Evolutionary conservation across 2,329 filamentous ascomycete genomes (phyloP), one percentile per base, ranked within the genome.

Genomic region (Orbilia brochopaga): DNA sequence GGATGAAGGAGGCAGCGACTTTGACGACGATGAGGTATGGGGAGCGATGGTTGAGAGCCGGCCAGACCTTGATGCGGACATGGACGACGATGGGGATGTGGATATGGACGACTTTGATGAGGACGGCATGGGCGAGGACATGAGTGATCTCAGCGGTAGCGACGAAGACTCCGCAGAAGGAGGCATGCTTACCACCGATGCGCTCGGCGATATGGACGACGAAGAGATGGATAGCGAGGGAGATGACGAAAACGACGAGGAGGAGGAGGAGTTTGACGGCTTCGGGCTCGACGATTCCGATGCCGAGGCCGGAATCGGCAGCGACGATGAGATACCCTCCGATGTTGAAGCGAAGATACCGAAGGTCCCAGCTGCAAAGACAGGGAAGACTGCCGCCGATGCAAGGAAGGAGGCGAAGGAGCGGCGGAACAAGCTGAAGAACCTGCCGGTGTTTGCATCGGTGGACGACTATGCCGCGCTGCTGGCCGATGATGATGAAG

Each of bases 401-500:
- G 32, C 53, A 1, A 73, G 62, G 54, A 56, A 72, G 21, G 66
- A 64, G 75, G 77, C 78, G 79, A 84, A 83, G 76, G 84, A 86
- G 78, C 90, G 90, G 81, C 88, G 85, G 81, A 91, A 88, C 84
- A 91, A 91, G 82, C 83, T 97, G 79, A 96, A 92, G 85, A 87
- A 87, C 74, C 82, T 99, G 76, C 94, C 94, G 5, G 95, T 87
- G 37, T 99, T 99, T 82, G 94, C 95, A 19, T 95, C 91, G 32
- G 89, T 85, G 32, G 94, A 97, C 61, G 94, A 97, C 79, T 99
- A 97, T 80, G 93, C 92, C 15, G 90, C 62, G 10, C 27, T 73
- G 8, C 50, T 73, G 11, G 69, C 56, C 1, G 63, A 62, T n/a
- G 64, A 63, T 6, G 62, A 73, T 2, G 69, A 66, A 35, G 61